These are phyloP conservation scores for Tetrapyrgos nigripes DNA, from an alignment of 1,284 basidiomycete species.

Conservation along the genomic window DNA sequence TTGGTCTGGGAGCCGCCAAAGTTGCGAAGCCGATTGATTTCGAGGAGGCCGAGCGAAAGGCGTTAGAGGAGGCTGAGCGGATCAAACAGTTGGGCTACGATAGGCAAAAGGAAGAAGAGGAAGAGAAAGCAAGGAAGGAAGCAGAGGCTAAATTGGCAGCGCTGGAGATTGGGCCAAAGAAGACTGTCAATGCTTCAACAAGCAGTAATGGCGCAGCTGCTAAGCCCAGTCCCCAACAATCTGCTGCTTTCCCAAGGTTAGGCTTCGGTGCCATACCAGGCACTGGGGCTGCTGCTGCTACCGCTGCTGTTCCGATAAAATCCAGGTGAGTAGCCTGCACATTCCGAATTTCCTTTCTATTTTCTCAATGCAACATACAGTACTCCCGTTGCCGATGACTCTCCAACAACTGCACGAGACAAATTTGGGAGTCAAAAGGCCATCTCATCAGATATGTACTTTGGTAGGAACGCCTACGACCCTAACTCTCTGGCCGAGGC, in stretches of 20 bases:
- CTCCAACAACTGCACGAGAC: slow-evolving; percentile 84
- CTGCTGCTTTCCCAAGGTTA: slow-evolving; percentile 77
- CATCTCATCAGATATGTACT: slow-evolving; percentile 98
- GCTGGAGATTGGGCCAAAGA: slow-evolving; percentile 47
- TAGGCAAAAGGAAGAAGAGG: slow-evolving; percentile 77
- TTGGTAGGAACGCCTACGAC: slow-evolving; percentile 91
- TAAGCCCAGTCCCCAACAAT: slow-evolving; percentile 33
- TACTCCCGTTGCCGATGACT: slow-evolving; percentile 57
- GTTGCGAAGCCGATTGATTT: slow-evolving; percentile 81
- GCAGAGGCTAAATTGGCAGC: slow-evolving; percentile 52
- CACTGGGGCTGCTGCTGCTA: slow-evolving; percentile 56
- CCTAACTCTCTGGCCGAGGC: slow-evolving; percentile 77
- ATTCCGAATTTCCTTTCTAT: slow-evolving; percentile 9
- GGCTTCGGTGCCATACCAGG: slow-evolving; percentile 88
- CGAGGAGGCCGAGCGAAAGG: slow-evolving; percentile 89
- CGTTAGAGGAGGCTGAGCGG: slow-evolving; percentile 87
- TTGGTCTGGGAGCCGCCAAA: slow-evolving; percentile 89
- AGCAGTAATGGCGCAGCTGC: slow-evolving; percentile 30
- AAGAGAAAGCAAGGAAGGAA: slow-evolving; percentile 65
- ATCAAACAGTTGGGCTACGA: slow-evolving; percentile 91
- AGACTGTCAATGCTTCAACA: slow-evolving; percentile 34
- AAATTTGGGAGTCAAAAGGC: slow-evolving; percentile 94
- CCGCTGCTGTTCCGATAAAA: slow-evolving; percentile 46
- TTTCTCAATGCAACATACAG: slow-evolving; percentile 20
- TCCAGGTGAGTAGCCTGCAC: slow-evolving; percentile 49